Base-by-base conservation (phyloP, 495 filamentous ascomycete species). In the Tuber microsphaerosporum region DNA sequence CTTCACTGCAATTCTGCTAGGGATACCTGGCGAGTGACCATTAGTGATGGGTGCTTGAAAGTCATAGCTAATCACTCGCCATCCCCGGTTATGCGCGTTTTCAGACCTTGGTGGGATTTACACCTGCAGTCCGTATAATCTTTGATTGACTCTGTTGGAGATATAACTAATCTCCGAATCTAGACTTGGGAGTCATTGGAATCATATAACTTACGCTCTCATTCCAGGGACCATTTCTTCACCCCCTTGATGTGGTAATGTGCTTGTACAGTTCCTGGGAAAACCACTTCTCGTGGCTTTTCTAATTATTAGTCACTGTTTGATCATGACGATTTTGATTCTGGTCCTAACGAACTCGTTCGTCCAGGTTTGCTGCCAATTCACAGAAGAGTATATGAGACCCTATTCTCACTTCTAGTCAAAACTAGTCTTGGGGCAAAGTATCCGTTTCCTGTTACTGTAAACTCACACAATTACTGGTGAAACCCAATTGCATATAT, bases 391-490 rank as follows among this genome's bases (percentile, higher is more conserved):
- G 79, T 76, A 76, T 5, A 34, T 61, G 51, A 31, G 51, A 26
- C 51, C 10, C n/a, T 12, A 26, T 61, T 2, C 10, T 61, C 31
- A 2, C 9, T 4, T 70, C 69, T 34, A 37, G 16, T 31, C 45
- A 71, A 74, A 39, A 19, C 26, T 43, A 19, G 56, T 69, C 3
- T n/a, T 61, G 14, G 44, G 45, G 16, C 19, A 79, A 75, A 80
- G 73, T 75, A 81, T 42, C 79, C 80, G 48, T 97, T 97, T 80
- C 85, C 97, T 6, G 96, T 97, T 82, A 93, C 94, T 9, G 91
- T 97, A 83, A 97, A 97, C n/a, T n/a, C 78, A 93, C 93, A 9
- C 94, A 97, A 51, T 95, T 93, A 6, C 92, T 97, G 92, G 94
- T 97, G 72, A 97, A 98, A 82, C 96, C 93, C 34, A 94, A 97